Base-by-base conservation (phyloP, 106 monocot species). In the Dendrobium catenatum region DNA sequence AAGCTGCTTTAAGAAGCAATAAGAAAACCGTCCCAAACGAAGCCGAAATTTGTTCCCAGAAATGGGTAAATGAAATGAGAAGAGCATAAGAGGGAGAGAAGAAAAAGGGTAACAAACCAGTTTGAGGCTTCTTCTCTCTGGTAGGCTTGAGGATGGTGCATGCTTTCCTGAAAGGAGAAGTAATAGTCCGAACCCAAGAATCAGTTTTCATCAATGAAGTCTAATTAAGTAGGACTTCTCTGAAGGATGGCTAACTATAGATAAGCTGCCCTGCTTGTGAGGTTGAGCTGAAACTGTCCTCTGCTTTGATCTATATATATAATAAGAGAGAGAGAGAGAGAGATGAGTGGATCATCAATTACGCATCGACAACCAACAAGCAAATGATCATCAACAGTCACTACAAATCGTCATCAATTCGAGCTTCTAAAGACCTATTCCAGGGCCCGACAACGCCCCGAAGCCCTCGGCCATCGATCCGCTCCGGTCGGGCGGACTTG, bases 141-240 rank as follows among this genome's bases (percentile, higher is more conserved):
- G 79, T 77, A 26, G 86, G 84, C 68, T 54, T 87, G 86, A 91
- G 79, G 55, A 91, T 77, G 40, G 81, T 88, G 79, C 91, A 86
- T 81, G 46, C 46, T n/a, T 46, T 94, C 33, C 89, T 81, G 82
- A 91, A 94, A 5, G 89, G 94, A 48, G 89, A n/a, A 17, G 91
- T 86, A 79, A 94, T 91, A 40, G 88, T 88, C 42, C 88, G 84
- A 41, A 94, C 86, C 91, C 89, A 91, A 79, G 91, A 94, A 66
- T 89, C 89, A 86, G 88, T 94, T 11, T 20, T 31, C 55, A n/a
- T 64, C 18, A 76, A 16, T 46, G 31, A 82, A 55, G 19, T 40
- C 27, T 22, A 51, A 73, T 26, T 68, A n/a, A 58, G 20, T 11
- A 58, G 4, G 58, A 5, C 55, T 70, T 59, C 64, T 18, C 64